Conservation (phyloP, 352 stramenopile genomes). For the Globisporangium ultimum region DNA sequence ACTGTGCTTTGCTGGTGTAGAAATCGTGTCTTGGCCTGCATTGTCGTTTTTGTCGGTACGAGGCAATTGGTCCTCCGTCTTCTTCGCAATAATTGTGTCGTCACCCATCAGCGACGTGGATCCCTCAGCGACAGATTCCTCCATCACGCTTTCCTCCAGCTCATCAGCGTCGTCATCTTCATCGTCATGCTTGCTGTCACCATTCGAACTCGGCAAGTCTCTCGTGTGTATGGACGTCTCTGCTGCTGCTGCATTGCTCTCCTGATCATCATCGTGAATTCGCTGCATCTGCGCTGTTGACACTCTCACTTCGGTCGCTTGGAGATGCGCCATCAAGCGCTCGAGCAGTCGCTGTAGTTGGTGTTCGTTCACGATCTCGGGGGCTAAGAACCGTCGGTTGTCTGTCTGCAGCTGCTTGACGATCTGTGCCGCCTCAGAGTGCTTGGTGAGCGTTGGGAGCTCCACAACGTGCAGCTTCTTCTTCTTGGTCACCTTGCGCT, state of each 20-base stretch:
- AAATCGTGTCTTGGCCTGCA: not conserved
- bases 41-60: too few species aligned
- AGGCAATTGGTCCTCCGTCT: not conserved
- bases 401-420: constrained; percentile 58
- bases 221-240: too few species aligned
- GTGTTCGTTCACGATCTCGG: constrained; percentile 57
- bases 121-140: constrained; percentile 36
- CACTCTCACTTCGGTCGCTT: constrained; percentile 10
- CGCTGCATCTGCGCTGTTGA: not conserved
- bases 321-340: constrained; percentile 53
- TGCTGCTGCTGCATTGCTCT: not conserved
- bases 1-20: not conserved
- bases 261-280: constrained; percentile 2
- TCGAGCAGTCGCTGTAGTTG: constrained; percentile 66
- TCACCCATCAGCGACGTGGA: constrained; percentile 18
- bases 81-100: not conserved
- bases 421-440: constrained; percentile 43
- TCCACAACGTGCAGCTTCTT: constrained; percentile 81
- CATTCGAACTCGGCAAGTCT: not conserved
- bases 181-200: not conserved
- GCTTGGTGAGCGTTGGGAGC: constrained; percentile 50
- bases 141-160: constrained; percentile 37
- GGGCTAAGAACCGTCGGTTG: constrained; percentile 56
- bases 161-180: constrained; percentile 13
- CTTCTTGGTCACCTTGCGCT: constrained; percentile 2